Evolutionary conservation across 2,329 filamentous ascomycete genomes (phyloP).

Genomic region (Tolypocladium amazonense): DNA sequence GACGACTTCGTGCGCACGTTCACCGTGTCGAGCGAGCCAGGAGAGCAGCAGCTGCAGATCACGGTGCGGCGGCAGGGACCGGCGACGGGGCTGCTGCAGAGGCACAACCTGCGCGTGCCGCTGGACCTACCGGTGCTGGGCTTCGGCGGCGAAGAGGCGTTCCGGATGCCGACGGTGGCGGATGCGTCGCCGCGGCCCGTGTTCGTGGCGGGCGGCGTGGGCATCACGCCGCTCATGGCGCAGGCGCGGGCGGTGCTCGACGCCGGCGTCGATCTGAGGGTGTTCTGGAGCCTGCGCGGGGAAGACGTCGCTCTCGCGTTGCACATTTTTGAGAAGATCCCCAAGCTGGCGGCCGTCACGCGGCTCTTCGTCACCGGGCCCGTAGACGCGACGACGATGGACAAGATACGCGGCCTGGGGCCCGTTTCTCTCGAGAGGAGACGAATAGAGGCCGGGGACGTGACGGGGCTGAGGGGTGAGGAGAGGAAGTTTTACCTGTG

Average conservation of each 20-base stretch:
- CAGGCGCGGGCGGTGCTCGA: constrained; percentile 43
- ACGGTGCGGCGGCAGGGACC: constrained; percentile 60
- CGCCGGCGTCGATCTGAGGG: constrained; percentile 26
- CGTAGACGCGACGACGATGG: constrained; percentile 22
- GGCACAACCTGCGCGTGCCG: constrained; percentile 37
- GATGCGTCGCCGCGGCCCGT: constrained; percentile 21
- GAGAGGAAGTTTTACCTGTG: constrained; percentile 42
- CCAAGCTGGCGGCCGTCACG: constrained; percentile 39
- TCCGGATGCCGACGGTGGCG: constrained; percentile 20
- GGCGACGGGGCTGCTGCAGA: constrained; percentile 56
- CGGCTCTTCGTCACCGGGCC: constrained; percentile 55
- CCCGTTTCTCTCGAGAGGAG: constrained; percentile 23
- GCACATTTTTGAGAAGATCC: constrained; percentile 44
- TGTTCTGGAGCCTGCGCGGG: constrained; percentile 59
- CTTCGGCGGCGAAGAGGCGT: constrained; percentile 53
- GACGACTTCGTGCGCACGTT: constrained; percentile 80
- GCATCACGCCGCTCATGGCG: constrained; percentile 71
- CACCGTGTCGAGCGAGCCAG: constrained; percentile 58
- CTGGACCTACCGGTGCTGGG: constrained; percentile 60
- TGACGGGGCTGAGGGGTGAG: constrained; percentile 26
- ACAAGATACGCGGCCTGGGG: constrained; percentile 18
- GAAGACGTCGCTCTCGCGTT: constrained; percentile 53
- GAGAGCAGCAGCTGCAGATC: constrained; percentile 48
- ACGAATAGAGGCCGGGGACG: constrained; percentile 29
- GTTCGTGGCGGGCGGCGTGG: constrained; percentile 71